These are phyloP conservation scores for Solanum neorickii DNA, from an alignment of 257 asterid genomes.

Conservation along the genomic window DNA sequence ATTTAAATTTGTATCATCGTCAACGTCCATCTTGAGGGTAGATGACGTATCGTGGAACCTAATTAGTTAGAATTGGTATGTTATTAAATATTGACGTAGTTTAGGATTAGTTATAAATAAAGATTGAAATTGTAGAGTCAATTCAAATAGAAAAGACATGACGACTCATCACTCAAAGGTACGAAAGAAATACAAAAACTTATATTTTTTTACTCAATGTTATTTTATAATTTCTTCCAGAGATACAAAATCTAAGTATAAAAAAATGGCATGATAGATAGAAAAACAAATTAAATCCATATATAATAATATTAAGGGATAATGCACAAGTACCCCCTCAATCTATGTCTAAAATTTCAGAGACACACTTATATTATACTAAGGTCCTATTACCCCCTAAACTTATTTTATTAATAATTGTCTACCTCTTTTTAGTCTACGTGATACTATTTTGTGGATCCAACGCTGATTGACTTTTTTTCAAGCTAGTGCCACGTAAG, in stretches of 20 bases:
- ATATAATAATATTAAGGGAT: too few species aligned
- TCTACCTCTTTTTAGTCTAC: too few species aligned
- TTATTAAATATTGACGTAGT: not conserved
- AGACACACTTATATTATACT: too few species aligned
- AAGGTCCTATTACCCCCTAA: too few species aligned
- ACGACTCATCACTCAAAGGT: not conserved
- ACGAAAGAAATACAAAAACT: not conserved
- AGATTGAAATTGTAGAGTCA: not conserved
- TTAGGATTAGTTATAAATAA: too few species aligned
- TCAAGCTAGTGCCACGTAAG: too few species aligned
- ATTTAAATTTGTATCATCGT: not conserved
- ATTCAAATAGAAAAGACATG: too few species aligned
- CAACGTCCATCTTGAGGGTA: not conserved
- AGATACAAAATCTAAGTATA: not conserved
- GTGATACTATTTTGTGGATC: too few species aligned
- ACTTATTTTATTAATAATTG: too few species aligned
- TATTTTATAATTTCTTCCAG: not conserved
- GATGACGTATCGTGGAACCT: not conserved
- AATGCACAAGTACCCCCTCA: too few species aligned
- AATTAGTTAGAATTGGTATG: not conserved
- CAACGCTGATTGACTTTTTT: too few species aligned
- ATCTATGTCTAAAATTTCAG: accelerated
- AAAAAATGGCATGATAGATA: not conserved
- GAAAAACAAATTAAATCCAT: too few species aligned
- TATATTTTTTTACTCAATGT: not conserved